Conservation (phyloP, 306 rosid genomes). For the Malus asiatica region DNA sequence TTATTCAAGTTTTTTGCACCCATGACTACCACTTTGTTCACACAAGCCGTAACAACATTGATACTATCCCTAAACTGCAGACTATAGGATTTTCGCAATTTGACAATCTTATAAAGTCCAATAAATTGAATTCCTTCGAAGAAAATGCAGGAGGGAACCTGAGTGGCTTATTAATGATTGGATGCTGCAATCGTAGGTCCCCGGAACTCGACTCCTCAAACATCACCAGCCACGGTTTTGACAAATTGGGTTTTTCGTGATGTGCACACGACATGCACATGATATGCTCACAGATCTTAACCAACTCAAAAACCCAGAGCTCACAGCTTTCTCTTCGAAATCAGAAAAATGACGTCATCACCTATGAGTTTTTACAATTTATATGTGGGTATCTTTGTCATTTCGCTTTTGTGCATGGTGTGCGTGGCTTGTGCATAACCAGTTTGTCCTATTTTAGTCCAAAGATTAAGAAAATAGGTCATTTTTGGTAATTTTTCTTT, state of each 20-base stretch:
- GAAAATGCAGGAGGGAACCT: neutral
- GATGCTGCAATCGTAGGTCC: conserved; percentile 17
- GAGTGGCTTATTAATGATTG: conserved; percentile 22
- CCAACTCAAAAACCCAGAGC: too few relatives aligned
- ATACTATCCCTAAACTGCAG: neutral
- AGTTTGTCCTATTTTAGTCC: too few relatives aligned
- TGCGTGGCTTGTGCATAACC: too few relatives aligned
- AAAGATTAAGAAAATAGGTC: too few relatives aligned
- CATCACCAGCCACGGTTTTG: conserved; percentile 12
- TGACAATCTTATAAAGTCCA: conserved; percentile 17
- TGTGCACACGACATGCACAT: too few relatives aligned
- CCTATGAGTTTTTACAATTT: too few relatives aligned
- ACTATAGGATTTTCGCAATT: conserved; percentile 29
- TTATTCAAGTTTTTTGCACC: neutral
- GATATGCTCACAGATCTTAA: too few relatives aligned
- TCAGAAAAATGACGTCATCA: too few relatives aligned
- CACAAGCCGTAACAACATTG: neutral
- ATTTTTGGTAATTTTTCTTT: too few relatives aligned
- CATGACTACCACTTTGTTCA: conserved; percentile 1
- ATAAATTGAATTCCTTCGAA: conserved; percentile 12
- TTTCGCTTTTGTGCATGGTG: too few relatives aligned
- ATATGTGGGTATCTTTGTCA: too few relatives aligned
- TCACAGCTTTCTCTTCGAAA: too few relatives aligned
- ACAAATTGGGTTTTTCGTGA: neutral
- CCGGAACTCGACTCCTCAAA: conserved; percentile 18